These are phyloP conservation scores for Rhodomyrtus tomentosa DNA, from an alignment of 345 rosid species.

Conservation along the genomic window DNA sequence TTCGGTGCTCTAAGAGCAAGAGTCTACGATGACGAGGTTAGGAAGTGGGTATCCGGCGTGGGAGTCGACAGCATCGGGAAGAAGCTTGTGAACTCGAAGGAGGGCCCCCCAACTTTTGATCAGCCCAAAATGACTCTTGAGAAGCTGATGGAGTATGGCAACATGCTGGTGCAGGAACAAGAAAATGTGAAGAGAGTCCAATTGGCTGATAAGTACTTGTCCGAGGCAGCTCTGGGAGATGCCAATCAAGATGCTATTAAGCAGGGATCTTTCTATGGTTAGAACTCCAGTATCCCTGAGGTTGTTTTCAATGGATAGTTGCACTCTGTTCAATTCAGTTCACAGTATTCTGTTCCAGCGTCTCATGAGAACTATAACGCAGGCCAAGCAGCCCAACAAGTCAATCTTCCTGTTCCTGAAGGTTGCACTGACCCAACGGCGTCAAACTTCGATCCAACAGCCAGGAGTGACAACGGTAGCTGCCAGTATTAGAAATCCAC, in stretches of 20 bases:
- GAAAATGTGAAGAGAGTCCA: constrained; percentile 14
- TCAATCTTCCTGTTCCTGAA: constrained; percentile 3
- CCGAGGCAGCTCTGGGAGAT: constrained; percentile 13
- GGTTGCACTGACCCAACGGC: constrained; percentile 11
- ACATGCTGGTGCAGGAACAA: constrained; percentile 10
- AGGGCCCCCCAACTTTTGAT: constrained; percentile 9
- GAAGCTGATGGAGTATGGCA: constrained; percentile 10
- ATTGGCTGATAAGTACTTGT: constrained; percentile 10
- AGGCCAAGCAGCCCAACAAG: constrained; percentile 13
- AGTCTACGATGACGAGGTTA: constrained; percentile 12
- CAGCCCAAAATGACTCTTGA: constrained; percentile 12
- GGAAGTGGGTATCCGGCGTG: constrained; percentile 10
- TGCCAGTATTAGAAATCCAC: neutral
- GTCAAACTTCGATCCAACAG: constrained; percentile 5
- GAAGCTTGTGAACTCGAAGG: constrained; percentile 13
- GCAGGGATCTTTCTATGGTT: constrained; percentile 2
- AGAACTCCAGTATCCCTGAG: neutral
- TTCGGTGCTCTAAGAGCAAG: constrained; percentile 13
- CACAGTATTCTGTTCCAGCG: neutral
- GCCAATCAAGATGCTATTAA: constrained; percentile 5
- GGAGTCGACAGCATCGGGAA: constrained; percentile 9
- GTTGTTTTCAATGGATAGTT: neutral
- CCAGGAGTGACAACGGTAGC: constrained; percentile 11
- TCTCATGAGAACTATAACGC: neutral
- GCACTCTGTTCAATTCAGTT: neutral